phyloP scores from a whole-genome alignment of 345 rosid genomes.

The Laguncularia racemosa region DNA sequence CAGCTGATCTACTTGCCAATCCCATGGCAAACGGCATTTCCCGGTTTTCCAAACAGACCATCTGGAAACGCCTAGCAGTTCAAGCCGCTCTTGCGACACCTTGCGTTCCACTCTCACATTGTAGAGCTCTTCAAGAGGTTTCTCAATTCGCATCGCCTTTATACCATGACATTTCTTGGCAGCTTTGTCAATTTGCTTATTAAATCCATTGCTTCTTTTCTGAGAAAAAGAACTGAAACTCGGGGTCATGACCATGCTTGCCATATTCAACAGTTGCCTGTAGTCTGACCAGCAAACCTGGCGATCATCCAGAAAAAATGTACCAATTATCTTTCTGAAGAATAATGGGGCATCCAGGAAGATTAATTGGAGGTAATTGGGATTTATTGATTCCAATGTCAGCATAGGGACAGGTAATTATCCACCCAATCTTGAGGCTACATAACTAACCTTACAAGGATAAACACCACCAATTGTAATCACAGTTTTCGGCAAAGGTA shows the following conservation, averaged over 20 bases:
- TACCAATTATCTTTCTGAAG: too few species aligned
- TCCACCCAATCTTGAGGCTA: too few species aligned
- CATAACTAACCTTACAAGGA: too few species aligned
- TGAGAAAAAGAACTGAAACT: background rate
- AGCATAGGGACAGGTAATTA: too few species aligned
- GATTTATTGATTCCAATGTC: too few species aligned
- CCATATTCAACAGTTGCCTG: background rate
- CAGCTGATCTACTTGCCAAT: slow-evolving; percentile 93
- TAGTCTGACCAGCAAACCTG: too few species aligned
- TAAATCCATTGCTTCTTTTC: slow-evolving; percentile 11
- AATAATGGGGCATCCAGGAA: too few species aligned
- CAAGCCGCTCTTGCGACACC: slow-evolving; percentile 45
- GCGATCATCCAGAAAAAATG: too few species aligned
- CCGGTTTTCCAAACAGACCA: slow-evolving; percentile 93
- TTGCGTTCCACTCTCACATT: slow-evolving; percentile 68
- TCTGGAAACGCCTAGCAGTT: slow-evolving; percentile 64
- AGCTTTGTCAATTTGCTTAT: slow-evolving; percentile 2
- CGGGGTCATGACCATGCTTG: slow-evolving; percentile 2
- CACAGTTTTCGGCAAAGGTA: too few species aligned
- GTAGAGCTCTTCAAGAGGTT: slow-evolving; percentile 72
- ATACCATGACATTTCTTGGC: slow-evolving; percentile 15
- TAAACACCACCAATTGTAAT: too few species aligned
- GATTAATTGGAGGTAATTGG: too few species aligned
- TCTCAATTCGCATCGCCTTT: slow-evolving; percentile 56
- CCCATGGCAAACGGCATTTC: slow-evolving; percentile 76